Base-by-base conservation (phyloP, 2,329 filamentous ascomycete species). In the Microcyclospora pomicola region DNA sequence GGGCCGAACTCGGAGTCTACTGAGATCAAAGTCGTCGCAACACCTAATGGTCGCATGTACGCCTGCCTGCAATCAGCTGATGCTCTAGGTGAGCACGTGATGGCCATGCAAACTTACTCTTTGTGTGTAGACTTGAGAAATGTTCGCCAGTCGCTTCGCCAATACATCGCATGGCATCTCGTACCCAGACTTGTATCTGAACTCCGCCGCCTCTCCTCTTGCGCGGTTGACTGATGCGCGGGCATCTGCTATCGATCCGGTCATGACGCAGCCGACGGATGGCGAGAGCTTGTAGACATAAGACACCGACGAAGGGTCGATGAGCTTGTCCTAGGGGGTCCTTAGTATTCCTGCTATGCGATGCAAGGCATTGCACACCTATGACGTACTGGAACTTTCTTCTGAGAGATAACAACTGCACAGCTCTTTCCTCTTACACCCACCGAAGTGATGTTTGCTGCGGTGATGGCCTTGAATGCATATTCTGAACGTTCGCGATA, bases 381-480 rank as follows among this genome's bases (percentile, higher is more conserved):
- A 35, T 30, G 39, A 66, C 87, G 50, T 82, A 95, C 88, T 42
- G 91, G 88, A 51, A 98, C 91, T 70, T 98, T 98, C 79, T 98
- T 98, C 69, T 98, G 91, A 45, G 91, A 96, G 61, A 98, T 70
- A 37, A 98, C 84, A 33, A 98, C 91, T 27, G 91, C 91, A 58
- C 88, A 96, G 68, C 91, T 77, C 73, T 98, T 98, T 64, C 91
- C 91, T 59, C 86, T 76, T 51, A 98, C 77, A 53, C 91, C 91
- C 62, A 98, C 76, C 44, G 91, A 91, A 72, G 93, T 98, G 69
- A 98, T 96, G 66, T 96, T 96, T 52, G 91, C 91, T 44, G 91
- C 88, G 52, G 91, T 98, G 67, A 98, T 98, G 42, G 91, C 91
- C 72, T 98, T 98, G 79, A 98, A 98, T 54, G 91, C 91, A 88